Percentiles rank a stretch among this genome's conserved stretches.
Conservation (phyloP, 2,329 filamentous ascomycete species). For the Exophiala xenobiotica region DNA sequence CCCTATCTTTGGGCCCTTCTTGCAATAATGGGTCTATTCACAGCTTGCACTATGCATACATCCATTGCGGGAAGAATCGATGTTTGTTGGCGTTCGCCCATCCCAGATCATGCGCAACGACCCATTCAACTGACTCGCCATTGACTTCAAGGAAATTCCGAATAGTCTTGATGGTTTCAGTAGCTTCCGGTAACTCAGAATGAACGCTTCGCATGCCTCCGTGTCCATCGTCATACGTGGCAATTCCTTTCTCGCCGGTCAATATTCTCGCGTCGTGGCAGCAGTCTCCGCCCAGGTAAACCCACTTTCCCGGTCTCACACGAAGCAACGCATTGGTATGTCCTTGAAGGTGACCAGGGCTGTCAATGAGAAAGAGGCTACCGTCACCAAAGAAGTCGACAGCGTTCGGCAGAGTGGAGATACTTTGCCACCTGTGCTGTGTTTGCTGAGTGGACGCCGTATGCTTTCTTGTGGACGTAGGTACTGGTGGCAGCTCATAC, state of each 20-base stretch:
- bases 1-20: too few relatives aligned
- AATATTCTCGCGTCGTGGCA: slow-evolving; percentile 34
- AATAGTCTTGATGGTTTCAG: slow-evolving; percentile 24
- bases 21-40: background rate
- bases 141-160: background rate
- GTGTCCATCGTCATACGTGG: slow-evolving; percentile 27
- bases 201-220: slow-evolving; percentile 32
- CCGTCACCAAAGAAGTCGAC: slow-evolving; percentile 34
- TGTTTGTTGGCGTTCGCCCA: background rate
- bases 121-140: background rate
- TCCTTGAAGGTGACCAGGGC: slow-evolving; percentile 33
- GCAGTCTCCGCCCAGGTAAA: slow-evolving; percentile 34
- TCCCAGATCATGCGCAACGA: background rate
- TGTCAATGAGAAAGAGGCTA: slow-evolving; percentile 30
- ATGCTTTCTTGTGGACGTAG: background rate
- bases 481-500: slow-evolving; percentile 21
- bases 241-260: slow-evolving; percentile 31
- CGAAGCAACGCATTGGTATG: slow-evolving; percentile 33
- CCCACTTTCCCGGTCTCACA: slow-evolving; percentile 7
- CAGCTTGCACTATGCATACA: background rate
- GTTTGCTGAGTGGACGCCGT: slow-evolving; percentile 2
- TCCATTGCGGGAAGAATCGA: background rate
- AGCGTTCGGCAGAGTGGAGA: slow-evolving; percentile 14
- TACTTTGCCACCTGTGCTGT: slow-evolving; percentile 14
- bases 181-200: slow-evolving; percentile 23